Evolutionary conservation across 305 asterid species (phyloP).

Genomic region (Plantago rigida): DNA sequence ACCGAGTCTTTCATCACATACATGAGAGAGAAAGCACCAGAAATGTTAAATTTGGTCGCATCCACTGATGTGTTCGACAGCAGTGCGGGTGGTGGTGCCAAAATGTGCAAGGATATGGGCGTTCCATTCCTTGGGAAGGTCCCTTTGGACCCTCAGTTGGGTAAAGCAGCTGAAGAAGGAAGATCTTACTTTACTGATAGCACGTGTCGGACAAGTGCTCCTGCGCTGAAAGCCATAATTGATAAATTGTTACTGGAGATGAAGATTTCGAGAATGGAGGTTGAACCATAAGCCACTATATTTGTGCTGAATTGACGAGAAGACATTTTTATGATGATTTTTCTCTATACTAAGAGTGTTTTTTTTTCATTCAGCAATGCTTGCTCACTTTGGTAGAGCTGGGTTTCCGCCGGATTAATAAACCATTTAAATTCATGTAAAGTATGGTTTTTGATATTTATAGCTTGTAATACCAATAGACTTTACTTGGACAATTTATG

Average conservation of each 20-base stretch:
- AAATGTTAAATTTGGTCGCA: slow-evolving; percentile 46
- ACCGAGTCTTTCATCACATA: slow-evolving; percentile 38
- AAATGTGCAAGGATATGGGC: slow-evolving; percentile 73
- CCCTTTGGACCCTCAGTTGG: slow-evolving; percentile 74
- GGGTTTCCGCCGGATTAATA: no score
- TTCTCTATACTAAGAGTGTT: no score
- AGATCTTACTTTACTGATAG: slow-evolving; percentile 63
- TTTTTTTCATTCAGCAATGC: no score
- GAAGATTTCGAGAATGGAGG: slow-evolving; percentile 17
- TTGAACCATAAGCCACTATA: no score
- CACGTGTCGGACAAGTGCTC: slow-evolving; percentile 47
- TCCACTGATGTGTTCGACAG: slow-evolving; percentile 72
- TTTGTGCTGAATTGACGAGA: no score
- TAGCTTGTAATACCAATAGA: no score
- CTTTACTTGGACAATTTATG: no score
- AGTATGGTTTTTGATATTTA: no score
- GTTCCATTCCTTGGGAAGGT: slow-evolving; percentile 79
- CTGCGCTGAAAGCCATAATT: slow-evolving; percentile 49
- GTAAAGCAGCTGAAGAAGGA: slow-evolving; percentile 94
- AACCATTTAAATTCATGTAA: no score
- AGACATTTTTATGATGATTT: no score
- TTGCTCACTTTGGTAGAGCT: no score
- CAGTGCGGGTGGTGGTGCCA: slow-evolving; percentile 77
- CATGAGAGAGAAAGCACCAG: slow-evolving; percentile 62
- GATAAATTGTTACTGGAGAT: slow-evolving; percentile 43